Evolutionary conservation across 2,329 filamentous ascomycete genomes (phyloP), one percentile per base, ranked within the genome.

Genomic region (Apiospora rasikravindrae): DNA sequence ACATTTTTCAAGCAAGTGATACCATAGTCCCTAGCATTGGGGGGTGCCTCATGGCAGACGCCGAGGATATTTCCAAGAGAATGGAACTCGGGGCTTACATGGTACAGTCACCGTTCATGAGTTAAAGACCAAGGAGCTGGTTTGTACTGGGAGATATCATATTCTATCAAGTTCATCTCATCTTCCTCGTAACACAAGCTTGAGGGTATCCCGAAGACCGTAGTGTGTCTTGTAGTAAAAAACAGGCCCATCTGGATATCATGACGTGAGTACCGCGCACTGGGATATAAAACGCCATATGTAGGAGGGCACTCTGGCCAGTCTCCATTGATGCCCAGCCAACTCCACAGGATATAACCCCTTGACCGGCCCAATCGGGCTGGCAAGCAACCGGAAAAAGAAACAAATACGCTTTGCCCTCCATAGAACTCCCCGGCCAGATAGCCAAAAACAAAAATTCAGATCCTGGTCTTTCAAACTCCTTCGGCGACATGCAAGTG

Each of bases 121-220:
- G 29, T 37, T 16, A 37, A 64, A 13, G 22, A 40, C 11, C 19
- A 57, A 29, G 33, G 10, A 40, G 33, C 6, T 37, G 37, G 29
- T 10, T 61, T 33, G 29, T 13, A 14, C 1, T 64, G 19, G 51
- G 19, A 11, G n/a, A 51, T 26, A 51, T 11, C 22, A n/a, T 40
- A 64, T 40, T 64, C 57, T 64, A 64, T 64, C 57, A 64, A 40
- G 24, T 64, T 64, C 33, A 24, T 64, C 33, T 61, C 29, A 6
- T n/a, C 11, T 13, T n/a, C 8, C 33, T 64, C 33, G 14, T 64
- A 33, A 19, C 57, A 33, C 33, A 64, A n/a, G 57, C 10, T 19
- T 2, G 4, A 14, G 37, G 19, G 53, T 37, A 49, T 22, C 16
- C 45, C 19, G n/a, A 49, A n/a, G 6, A n/a, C 22, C 19, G 45